These are phyloP conservation scores for Gracilaria vermiculophylla DNA, from an alignment of 23 red algal species.

Conservation along the genomic window DNA sequence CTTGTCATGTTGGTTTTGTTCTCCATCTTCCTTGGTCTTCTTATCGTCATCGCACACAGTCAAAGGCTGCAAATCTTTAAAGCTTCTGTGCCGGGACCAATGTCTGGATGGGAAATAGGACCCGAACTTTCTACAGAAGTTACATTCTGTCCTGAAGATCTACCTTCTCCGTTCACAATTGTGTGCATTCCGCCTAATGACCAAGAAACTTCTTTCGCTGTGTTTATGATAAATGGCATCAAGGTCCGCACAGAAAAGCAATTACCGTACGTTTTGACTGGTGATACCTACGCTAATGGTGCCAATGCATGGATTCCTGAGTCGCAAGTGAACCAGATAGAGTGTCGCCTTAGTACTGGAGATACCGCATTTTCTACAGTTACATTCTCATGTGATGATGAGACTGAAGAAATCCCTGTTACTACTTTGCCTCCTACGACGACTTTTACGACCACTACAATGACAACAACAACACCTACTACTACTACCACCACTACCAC, in stretches of 20 bases:
- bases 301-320: conserved; percentile 4
- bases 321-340: background rate
- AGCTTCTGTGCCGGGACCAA: background rate
- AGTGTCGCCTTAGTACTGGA: background rate
- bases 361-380: background rate
- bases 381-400: background rate
- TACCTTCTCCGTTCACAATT: background rate
- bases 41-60: background rate
- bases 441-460: background rate
- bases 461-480: background rate
- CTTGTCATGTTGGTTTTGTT: too few species aligned
- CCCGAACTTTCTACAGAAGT: background rate
- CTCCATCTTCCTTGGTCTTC: background rate
- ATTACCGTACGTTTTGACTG: conserved; percentile 23
- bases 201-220: background rate
- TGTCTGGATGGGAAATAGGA: background rate
- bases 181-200: background rate
- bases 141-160: background rate
- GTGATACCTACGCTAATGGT: background rate
- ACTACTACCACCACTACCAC: background rate
- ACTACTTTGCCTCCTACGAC: background rate
- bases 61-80: conserved; percentile 2
- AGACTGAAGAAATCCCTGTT: background rate
- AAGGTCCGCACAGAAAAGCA: background rate
- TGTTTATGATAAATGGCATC: conserved; percentile 6